Base-by-base conservation (phyloP, 2,329 filamentous ascomycete genomes). In the Cladosporium sp. region DNA sequence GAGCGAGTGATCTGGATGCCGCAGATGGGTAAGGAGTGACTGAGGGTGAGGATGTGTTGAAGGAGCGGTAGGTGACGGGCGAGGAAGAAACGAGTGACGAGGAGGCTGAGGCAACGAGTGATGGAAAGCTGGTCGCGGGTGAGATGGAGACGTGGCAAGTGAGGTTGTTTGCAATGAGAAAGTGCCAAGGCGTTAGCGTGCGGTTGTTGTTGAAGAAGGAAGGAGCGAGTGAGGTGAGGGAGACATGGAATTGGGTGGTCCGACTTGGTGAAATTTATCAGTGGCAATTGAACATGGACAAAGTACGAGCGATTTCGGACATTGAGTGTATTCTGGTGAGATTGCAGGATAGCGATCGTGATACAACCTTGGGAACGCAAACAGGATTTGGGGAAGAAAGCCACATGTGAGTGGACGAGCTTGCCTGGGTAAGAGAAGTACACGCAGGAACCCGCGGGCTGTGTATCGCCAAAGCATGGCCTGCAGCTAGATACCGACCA, bases 11-110 rank as follows among this genome's bases (percentile, higher is more conserved):
- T 41, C 25, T 45, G 15, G 40, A n/a, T n/a, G n/a, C n/a, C n/a
- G n/a, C 22, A 25, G 16, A 53, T 49, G 41, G 55, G 49, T 56
- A 60, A 61, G 40, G 60, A 63, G 53, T 58, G 60, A 61, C 58
- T 58, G 56, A 35, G 46, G 55, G 55, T 57, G 57, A 55, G 52
- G 22, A 40, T 35, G 29, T 35, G 49, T 53, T 52, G 56, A 55
- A 47, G 36, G 56, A 53, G 27, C 25, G 35, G 38, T 29, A 40
- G 25, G 22, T 35, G 32, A 35, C 30, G 30, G n/a, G 13, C 32
- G 36, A 38, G 19, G 27, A 48, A 16, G 22, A 33, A 40, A 40
- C 29, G 45, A 48, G 45, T 22, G 45, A 49, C n/a, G 43, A 43
- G 29, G 55, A 51, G 52, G 38, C 32, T 46, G 43, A 46, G 43